phyloP scores from a whole-genome alignment of 2,329 filamentous ascomycete genomes.

The Gnomoniopsis smithogilvyi region DNA sequence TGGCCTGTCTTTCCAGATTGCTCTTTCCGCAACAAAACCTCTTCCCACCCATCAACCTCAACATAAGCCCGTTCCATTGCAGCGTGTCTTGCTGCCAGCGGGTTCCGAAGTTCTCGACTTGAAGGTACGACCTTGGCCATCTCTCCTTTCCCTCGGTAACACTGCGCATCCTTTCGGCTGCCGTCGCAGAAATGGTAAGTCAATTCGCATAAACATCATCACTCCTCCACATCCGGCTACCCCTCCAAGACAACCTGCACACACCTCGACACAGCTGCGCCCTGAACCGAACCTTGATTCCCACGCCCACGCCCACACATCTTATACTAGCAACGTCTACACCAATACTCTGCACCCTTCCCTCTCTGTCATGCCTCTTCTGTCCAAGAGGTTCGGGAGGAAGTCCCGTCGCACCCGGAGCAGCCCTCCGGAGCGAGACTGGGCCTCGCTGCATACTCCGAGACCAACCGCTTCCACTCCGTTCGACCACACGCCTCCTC shows the following conservation, averaged over 20 bases:
- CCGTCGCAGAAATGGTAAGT: constrained; percentile 14
- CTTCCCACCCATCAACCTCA: not conserved
- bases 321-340: constrained; percentile 7
- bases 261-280: not conserved
- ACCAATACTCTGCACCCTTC: not conserved
- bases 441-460: constrained; percentile 4
- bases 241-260: constrained; percentile 1
- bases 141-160: constrained; percentile 1
- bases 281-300: not conserved
- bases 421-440: constrained; percentile 10
- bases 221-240: not conserved
- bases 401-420: constrained; percentile 16
- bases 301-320: not conserved
- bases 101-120: not conserved
- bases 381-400: constrained; percentile 5
- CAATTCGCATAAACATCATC: constrained; percentile 4
- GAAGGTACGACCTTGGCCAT: not conserved
- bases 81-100: constrained; percentile 9
- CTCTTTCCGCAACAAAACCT: not conserved
- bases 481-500: constrained; percentile 32
- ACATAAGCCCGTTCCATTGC: constrained; percentile 2
- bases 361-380: constrained; percentile 8
- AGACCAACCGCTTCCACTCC: constrained; percentile 8
- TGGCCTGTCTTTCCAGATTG: not conserved
- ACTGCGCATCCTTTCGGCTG: not conserved